A percentile compares a stretch with the other conserved stretches of the same genome.
These are phyloP conservation scores for Zychaea mexicana DNA, from an alignment of 371 early-diverging fungal genomes.

Conservation along the genomic window DNA sequence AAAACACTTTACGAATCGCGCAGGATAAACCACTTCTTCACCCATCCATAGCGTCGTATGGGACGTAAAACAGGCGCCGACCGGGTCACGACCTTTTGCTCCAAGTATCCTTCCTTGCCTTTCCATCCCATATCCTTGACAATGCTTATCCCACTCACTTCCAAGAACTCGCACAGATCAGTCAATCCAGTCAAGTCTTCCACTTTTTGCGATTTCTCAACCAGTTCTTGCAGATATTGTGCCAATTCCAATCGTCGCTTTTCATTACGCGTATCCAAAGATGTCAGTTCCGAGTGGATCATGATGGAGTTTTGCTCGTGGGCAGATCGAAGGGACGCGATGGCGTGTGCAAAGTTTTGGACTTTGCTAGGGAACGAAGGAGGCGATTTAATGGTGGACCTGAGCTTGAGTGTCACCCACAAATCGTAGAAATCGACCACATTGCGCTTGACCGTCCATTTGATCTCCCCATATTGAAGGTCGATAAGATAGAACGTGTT, in stretches of 20 bases:
- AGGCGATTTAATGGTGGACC: slow-evolving; percentile 9
- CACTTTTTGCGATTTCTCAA: slow-evolving; percentile 44
- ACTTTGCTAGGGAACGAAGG: slow-evolving; percentile 49
- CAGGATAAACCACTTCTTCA: slow-evolving; percentile 71
- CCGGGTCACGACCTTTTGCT: slow-evolving; percentile 40
- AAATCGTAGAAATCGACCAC: slow-evolving; percentile 72
- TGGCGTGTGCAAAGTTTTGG: slow-evolving; percentile 33
- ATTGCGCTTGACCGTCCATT: slow-evolving; percentile 73
- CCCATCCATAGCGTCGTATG: slow-evolving; percentile 47
- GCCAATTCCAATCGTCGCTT: slow-evolving; percentile 67
- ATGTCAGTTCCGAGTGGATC: slow-evolving; percentile 2
- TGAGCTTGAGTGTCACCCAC: slow-evolving; percentile 59
- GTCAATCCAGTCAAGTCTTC: slow-evolving; percentile 38
- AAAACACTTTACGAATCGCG: slow-evolving; percentile 58
- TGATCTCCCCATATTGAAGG: slow-evolving; percentile 78
- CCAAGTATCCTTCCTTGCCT: slow-evolving; percentile 80
- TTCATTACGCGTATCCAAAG: slow-evolving; percentile 32
- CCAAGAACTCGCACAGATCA: slow-evolving; percentile 79
- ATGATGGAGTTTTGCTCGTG: neutral
- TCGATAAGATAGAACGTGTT: slow-evolving; percentile 59
- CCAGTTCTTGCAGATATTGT: slow-evolving; percentile 58
- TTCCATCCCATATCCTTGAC: slow-evolving; percentile 83
- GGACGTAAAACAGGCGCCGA: slow-evolving; percentile 20
- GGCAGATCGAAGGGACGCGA: neutral
- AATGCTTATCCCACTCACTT: slow-evolving; percentile 72